Evolutionary conservation across 2,329 filamentous ascomycete species (phyloP).

Genomic region (Phialemonium atrogriseum): DNA sequence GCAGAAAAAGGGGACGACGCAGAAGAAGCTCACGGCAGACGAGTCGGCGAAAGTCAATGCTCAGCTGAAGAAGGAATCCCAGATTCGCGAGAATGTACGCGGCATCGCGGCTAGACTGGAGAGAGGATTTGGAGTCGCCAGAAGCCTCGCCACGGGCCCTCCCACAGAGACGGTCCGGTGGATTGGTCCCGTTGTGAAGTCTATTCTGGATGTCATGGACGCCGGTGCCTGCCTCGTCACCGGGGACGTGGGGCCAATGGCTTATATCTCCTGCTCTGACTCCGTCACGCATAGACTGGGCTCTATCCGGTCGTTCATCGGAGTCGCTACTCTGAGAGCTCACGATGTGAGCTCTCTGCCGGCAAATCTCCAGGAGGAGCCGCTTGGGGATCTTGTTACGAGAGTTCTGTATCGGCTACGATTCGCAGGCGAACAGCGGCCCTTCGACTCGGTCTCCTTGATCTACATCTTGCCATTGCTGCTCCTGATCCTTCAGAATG

Average conservation of each 20-base stretch:
- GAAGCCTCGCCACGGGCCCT: conserved; percentile 72
- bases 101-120: conserved; percentile 62
- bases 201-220: conserved; percentile 65
- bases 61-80: conserved; percentile 79
- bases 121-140: conserved; percentile 80
- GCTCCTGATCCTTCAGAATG: conserved; percentile 68
- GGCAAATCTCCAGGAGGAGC: conserved; percentile 65
- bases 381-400: conserved; percentile 77
- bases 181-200: conserved; percentile 74
- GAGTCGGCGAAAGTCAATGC: conserved; percentile 86
- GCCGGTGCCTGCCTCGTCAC: conserved; percentile 76
- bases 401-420: conserved; percentile 84
- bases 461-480: conserved; percentile 81
- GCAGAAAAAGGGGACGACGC: conserved; percentile 82
- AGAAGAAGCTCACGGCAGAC: conserved; percentile 84
- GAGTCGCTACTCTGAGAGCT: conserved; percentile 75
- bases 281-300: conserved; percentile 69
- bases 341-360: conserved; percentile 66
- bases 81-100: conserved; percentile 66
- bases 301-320: conserved; percentile 70
- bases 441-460: conserved; percentile 80
- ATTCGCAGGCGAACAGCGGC: conserved; percentile 87
- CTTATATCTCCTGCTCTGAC: conserved; percentile 73
- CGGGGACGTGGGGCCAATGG: conserved; percentile 67
- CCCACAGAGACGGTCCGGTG: conserved; percentile 84